A percentile compares a stretch with the other conserved stretches of the same genome.
phyloP scores from a whole-genome alignment of 1,284 basidiomycete species.

The Moesziomyces globuligerus region DNA sequence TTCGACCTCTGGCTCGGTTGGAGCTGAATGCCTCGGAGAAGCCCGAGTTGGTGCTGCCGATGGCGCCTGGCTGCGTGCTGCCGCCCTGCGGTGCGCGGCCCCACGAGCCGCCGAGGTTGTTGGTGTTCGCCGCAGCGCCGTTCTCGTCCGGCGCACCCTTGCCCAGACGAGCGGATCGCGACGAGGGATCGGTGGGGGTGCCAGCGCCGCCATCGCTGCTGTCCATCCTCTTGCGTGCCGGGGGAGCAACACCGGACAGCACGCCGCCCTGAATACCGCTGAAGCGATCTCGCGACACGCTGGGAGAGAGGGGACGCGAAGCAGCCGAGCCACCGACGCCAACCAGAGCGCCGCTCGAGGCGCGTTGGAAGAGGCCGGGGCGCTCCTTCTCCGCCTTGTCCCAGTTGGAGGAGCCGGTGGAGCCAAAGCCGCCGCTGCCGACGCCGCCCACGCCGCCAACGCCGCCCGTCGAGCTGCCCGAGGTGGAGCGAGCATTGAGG shows the following conservation, averaged over 20 bases:
- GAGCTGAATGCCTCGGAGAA: slow-evolving; percentile 49
- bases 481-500: slow-evolving; percentile 50
- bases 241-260: slow-evolving; percentile 54
- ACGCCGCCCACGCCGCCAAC: slow-evolving; percentile 1
- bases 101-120: slow-evolving; percentile 26
- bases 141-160: slow-evolving; percentile 26
- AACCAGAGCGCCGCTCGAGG: slow-evolving; percentile 36
- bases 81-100: slow-evolving; percentile 19
- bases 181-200: slow-evolving; percentile 4
- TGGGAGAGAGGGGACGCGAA: slow-evolving; percentile 44
- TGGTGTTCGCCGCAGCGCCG: slow-evolving; percentile 4
- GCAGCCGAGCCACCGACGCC: slow-evolving; percentile 24
- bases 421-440: slow-evolving; percentile 21
- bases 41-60: slow-evolving; percentile 12
- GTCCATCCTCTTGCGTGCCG: slow-evolving; percentile 53
- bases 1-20: slow-evolving; percentile 32
- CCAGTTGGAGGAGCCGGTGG: slow-evolving; percentile 32
- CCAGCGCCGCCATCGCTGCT: slow-evolving; percentile 36
- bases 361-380: slow-evolving; percentile 56
- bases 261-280: slow-evolving; percentile 60
- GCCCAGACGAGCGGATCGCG: slow-evolving; percentile 16
- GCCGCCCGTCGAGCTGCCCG: slow-evolving; percentile 24
- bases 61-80: slow-evolving; percentile 2
- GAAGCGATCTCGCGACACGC: slow-evolving; percentile 49
- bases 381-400: slow-evolving; percentile 47